A percentile compares a stretch with the other conserved stretches of the same genome.
Conservation (phyloP, 2,329 filamentous ascomycete genomes). For the Didymella pomorum region DNA sequence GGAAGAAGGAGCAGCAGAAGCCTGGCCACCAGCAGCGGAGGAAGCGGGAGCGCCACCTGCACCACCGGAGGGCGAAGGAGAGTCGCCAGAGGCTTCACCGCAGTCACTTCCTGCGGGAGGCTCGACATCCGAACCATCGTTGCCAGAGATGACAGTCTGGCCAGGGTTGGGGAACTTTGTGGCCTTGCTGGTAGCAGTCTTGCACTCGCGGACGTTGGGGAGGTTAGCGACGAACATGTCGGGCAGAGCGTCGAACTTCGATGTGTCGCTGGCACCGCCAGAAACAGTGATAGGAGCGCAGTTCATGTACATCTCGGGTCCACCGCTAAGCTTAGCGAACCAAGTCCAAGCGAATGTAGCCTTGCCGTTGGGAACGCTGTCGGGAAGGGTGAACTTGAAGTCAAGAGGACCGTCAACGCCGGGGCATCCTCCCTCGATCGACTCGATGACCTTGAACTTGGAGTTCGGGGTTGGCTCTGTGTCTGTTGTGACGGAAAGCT, state of each 20-base stretch:
- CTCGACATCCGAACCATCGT: too few relatives aligned
- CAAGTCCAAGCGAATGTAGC: constrained; percentile 91
- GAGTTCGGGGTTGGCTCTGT: constrained; percentile 63
- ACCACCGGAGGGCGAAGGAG: constrained; percentile 20
- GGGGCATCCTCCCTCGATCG: constrained; percentile 86
- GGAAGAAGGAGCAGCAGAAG: constrained; percentile 32
- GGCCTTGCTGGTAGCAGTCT: too few relatives aligned
- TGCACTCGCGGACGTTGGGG: too few relatives aligned
- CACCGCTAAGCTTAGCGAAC: constrained; percentile 81
- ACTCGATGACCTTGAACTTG: constrained; percentile 88
- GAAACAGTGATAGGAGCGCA: constrained; percentile 78
- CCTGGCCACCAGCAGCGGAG: constrained; percentile 32
- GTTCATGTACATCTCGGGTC: constrained; percentile 90
- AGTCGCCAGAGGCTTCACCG: too few relatives aligned
- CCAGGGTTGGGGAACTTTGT: constrained; percentile 74
- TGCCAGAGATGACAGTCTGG: too few relatives aligned
- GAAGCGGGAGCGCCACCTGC: constrained; percentile 25
- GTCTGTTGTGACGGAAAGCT: constrained; percentile 76
- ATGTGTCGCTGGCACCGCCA: constrained; percentile 58
- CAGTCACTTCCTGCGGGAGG: constrained; percentile 32
- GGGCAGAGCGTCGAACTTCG: constrained; percentile 69
- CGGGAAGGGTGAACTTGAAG: constrained; percentile 76
- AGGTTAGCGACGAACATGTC: constrained; percentile 78
- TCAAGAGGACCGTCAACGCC: constrained; percentile 67
- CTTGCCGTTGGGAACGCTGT: constrained; percentile 74